These are phyloP conservation scores for Mycena indigotica DNA, from an alignment of 768 basidiomycete species.

Conservation along the genomic window DNA sequence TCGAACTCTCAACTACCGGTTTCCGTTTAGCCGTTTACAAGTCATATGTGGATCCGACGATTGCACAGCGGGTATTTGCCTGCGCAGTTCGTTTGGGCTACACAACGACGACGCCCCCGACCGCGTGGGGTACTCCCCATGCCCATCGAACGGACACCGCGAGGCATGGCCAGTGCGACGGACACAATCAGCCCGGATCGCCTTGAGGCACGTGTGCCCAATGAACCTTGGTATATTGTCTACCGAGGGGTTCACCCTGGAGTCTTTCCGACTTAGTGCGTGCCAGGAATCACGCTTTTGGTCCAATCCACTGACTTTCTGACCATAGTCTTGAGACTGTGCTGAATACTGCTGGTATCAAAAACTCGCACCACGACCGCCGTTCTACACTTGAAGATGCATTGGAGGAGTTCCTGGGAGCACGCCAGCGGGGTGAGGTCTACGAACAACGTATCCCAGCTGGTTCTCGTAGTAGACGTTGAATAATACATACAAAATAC, in stretches of 20 bases:
- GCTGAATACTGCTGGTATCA: not conserved
- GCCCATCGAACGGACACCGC: not conserved
- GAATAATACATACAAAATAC: not conserved
- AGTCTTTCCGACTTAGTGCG: not conserved
- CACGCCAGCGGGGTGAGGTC: not conserved
- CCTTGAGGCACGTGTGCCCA: not conserved
- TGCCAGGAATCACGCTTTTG: not conserved
- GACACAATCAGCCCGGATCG: not conserved
- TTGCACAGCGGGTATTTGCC: not conserved
- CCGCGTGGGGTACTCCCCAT: not conserved
- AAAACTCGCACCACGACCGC: not conserved
- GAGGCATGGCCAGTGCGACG: not conserved
- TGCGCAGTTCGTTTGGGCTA: not conserved
- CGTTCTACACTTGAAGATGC: not conserved
- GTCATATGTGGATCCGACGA: not conserved
- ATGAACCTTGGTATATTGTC: not conserved
- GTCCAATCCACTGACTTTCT: not conserved
- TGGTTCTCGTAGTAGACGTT: not conserved
- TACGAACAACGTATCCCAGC: not conserved
- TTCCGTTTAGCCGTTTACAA: not conserved
- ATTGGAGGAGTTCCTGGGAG: not conserved
- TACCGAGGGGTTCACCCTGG: not conserved
- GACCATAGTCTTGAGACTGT: not conserved
- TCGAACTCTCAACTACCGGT: not conserved
- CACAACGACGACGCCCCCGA: not conserved